Conservation (phyloP, 345 rosid genomes). For the Gynandropsis gynandra region DNA sequence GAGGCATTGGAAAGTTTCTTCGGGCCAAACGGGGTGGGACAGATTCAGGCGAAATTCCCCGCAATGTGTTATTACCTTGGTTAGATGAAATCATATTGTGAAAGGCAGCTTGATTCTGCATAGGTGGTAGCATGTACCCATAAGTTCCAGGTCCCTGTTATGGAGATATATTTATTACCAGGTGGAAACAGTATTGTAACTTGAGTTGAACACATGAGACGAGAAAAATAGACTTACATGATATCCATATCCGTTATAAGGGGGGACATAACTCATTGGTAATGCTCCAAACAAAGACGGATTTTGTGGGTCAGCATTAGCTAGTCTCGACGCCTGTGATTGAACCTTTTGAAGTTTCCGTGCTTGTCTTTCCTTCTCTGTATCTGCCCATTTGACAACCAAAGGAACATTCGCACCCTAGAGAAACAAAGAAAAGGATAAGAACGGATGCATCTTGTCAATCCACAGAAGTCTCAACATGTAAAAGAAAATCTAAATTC, state of each 20-base stretch:
- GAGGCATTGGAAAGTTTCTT: slow-evolving; percentile 63
- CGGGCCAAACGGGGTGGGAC: slow-evolving; percentile 61
- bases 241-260: slow-evolving; percentile 83
- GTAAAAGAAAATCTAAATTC: slow-evolving; percentile 2
- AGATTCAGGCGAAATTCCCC: slow-evolving; percentile 29
- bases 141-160: slow-evolving; percentile 78
- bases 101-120: slow-evolving; percentile 69
- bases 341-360: slow-evolving; percentile 86
- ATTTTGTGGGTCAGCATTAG: slow-evolving; percentile 57
- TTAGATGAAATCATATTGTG: slow-evolving; percentile 62
- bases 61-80: slow-evolving; percentile 46
- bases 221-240: slow-evolving; percentile 42
- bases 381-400: slow-evolving; percentile 99
- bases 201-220: background rate
- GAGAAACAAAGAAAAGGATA: slow-evolving; percentile 25
- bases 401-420: slow-evolving; percentile 94
- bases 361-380: slow-evolving; percentile 91
- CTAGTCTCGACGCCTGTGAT: slow-evolving; percentile 44
- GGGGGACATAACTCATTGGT: slow-evolving; percentile 78
- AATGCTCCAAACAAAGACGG: slow-evolving; percentile 80
- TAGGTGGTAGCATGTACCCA: slow-evolving; percentile 80
- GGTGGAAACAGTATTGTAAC: background rate
- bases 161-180: background rate
- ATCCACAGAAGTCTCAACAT: background rate
- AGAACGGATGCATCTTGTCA: background rate